Conservation (phyloP, 1,284 basidiomycete species). For the Cerioporus squamosus region DNA sequence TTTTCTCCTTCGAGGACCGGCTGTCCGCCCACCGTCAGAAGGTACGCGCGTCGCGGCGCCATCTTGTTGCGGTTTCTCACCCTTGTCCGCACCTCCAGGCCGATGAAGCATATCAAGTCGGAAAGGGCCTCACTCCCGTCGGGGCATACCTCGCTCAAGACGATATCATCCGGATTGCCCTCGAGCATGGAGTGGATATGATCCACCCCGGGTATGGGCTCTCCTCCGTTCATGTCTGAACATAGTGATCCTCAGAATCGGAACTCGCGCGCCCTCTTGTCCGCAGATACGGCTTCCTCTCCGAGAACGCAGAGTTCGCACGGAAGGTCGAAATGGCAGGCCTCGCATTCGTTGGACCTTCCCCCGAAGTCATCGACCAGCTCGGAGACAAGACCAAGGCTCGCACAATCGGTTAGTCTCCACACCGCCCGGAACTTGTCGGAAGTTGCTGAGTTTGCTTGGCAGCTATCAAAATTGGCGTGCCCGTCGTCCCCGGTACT, state of each 20-base stretch:
- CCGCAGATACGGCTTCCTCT: constrained; percentile 94
- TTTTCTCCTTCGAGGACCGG: constrained; percentile 97
- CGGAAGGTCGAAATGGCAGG: constrained; percentile 97
- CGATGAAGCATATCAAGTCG: constrained; percentile 98
- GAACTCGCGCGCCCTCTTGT: neutral
- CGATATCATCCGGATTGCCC: constrained; percentile 93
- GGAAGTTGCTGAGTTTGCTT: neutral
- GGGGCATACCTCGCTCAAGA: constrained; percentile 97
- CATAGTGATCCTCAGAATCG: constrained; percentile 25
- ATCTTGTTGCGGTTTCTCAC: neutral
- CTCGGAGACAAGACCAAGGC: constrained; percentile 99
- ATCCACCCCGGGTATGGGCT: constrained; percentile 90
- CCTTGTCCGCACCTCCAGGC: constrained; percentile 58
- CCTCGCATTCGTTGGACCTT: constrained; percentile 95
- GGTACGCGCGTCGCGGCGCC: constrained; percentile 45
- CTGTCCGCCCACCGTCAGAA: constrained; percentile 98
- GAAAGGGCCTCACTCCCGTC: constrained; percentile 94
- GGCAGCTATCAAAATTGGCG: constrained; percentile 84
- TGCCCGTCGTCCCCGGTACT: constrained; percentile 98
- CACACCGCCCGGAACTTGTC: neutral
- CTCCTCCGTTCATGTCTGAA: constrained; percentile 5
- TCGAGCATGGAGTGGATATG: constrained; percentile 99
- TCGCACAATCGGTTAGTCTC: constrained; percentile 71
- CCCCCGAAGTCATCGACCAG: constrained; percentile 96
- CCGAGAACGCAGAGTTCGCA: constrained; percentile 96